Base-by-base conservation (phyloP, 1,284 basidiomycete genomes). In the Phellinidium pouzarii region DNA sequence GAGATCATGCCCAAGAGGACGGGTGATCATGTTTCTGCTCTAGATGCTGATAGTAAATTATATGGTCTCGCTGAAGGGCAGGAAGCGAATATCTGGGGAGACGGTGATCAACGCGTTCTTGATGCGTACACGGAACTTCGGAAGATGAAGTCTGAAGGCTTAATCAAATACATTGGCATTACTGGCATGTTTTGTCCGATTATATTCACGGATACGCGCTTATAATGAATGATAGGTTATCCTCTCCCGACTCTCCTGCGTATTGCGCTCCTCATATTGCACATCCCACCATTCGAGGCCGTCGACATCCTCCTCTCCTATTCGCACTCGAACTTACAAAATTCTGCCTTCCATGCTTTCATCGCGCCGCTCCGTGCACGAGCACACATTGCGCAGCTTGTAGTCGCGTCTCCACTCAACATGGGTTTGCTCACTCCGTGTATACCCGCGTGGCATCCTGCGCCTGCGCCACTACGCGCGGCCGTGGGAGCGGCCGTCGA, bases 221-320 rank as follows among this genome's bases (percentile, higher is more conserved):
- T 27, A 44, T 9, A 36, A 36, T 26, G n/a, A 9, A 31, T 12
- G 2, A 51, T 66, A 84, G 93, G 88, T 0, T 96, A 89, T 64
- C 92, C 94, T 0, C 76, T 98, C n/a, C 89, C 93, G 2, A 85
- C 86, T 1, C 77, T 98, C 11, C 77, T 99, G 7, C 85, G 95
- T 7, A 70, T 97, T 14, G 80, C 90, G 14, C 75, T 91, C 17
- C 74, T 98, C 44, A 79, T 91, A 54, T 69, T 78, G 23, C 77
- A 84, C 62, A 80, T 73, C 7, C 68, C 80, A 4, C 79, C 82
- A 7, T 80, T 73, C 64, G 74, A 76, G 50, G 84, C 89, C 1
- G 65, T 95, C 54, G 93, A 94, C 65, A 76, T 87, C 41, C 66
- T 96, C 34, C 79, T 94, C 56, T 87, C 87, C 9, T 96, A 94